Evolutionary conservation across 202 grass and related monocot genomes (phyloP), one percentile per base, ranked within the genome.

Genomic region (Cymbopogon flexuosus): DNA sequence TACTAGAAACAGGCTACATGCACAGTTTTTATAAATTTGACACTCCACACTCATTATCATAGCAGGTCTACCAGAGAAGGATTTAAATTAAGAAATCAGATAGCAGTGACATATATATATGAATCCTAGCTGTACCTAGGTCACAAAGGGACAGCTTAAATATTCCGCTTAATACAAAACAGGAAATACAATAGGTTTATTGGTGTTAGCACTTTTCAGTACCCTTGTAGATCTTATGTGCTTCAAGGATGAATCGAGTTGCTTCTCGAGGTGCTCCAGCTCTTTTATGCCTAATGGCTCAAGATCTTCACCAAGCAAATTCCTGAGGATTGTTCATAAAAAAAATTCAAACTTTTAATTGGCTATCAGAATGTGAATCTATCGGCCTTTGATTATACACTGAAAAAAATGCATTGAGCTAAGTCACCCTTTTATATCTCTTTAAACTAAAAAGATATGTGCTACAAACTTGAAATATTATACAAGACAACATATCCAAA

Each of bases 211-310:
- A 66, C 1, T 14, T 10, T 63, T 30, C 27, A 22, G 63, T 97
- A 97, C 95, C 90, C 92, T 91, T 43, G 95, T 89, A 47, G 92
- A 94, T 87, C 92, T 84, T 76, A 94, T 88, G 79, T 97, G 90
- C 79, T 78, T 97, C 65, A 97, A 70, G 16, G 95, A 97, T 34
- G 77, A 84, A 77, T 94, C 95, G 41, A 97, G 92, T 56, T 91
- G 81, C 62, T 91, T 89, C 88, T 97, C 95, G 8, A 97, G 95
- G 54, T 67, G 65, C 30, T 94, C 91, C 22, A 97, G 92, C 33
- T 94, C 69, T 51, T 91, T 92, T 21, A 97, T 69, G 42, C 74
- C 88, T 69, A 97, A 89, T 31, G 62, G 56, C 9, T 67, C 82
- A 74, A 98, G 83, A 86, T 95, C 90, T 75, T 98, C 96, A 10